Evolutionary conservation across 805 yeast species (phyloP), one percentile per base, ranked within the genome.

Genomic region (Jamesozyma piceae): DNA sequence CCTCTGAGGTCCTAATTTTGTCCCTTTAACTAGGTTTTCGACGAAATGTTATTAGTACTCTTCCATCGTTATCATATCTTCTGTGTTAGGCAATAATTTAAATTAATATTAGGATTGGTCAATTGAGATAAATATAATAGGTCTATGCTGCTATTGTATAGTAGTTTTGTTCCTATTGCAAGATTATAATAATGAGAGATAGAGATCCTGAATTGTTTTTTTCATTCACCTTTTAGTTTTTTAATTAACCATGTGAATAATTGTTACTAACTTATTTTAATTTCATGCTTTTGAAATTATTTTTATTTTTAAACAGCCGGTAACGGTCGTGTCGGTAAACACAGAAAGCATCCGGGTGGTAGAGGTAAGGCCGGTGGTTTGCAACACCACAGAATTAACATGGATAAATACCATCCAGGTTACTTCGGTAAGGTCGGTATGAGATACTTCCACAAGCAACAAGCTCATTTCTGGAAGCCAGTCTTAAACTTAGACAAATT

Each of bases 361-460:
- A 89, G 97, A 78, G 99, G 99, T 92, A 90, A 77, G 89, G 99
- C 99, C 72, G 99, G 99, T 90, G 99, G 99, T 87, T 90, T 79
- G 77, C 97, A 90, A 76, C 99, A 92, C 77, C 98, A 92, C 96
- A 87, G 99, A 82, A 89, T 92, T 73, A 92, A 92, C 81, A 75
- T 92, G 78, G 99, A 92, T 75, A 92, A 90, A 77, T 92, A 85
- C 95, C 99, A 92, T 75, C 98, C 98, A 68, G 99, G 99, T 88
- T 92, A 92, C 90, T 92, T 92, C 78, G 99, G 99, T 85, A 94
- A 92, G 80, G 97, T 92, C 71, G 99, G 99, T 89, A 90, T 90
- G 97, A 87, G 98, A 84, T 82, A 84, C 82, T 90, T 82, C 95
- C 96, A 87, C 87, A 80, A 83, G 73, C 95, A 86, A 77, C 76